Percentiles rank a stretch among this genome's conserved stretches.
Evolutionary conservation across 768 basidiomycete genomes (phyloP).

Genomic region (Trametes cingulata): DNA sequence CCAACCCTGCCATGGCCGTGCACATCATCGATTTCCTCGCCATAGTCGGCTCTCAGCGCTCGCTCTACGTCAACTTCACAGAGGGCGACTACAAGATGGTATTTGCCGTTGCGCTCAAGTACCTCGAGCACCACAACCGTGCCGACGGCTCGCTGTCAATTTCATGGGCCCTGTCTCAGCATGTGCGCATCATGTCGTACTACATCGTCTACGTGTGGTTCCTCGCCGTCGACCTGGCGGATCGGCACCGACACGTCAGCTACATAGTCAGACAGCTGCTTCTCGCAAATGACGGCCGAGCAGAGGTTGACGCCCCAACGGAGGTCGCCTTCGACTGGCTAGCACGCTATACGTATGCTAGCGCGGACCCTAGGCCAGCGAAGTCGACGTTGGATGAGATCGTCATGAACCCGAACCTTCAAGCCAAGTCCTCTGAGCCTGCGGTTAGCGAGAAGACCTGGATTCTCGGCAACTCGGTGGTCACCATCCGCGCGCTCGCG

Average conservation of each 20-base stretch:
- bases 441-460: constrained; percentile 70
- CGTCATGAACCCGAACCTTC: constrained; percentile 57
- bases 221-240: constrained; percentile 78
- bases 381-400: constrained; percentile 77
- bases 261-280: constrained; percentile 87
- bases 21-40: constrained; percentile 92
- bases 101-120: constrained; percentile 91
- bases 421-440: constrained; percentile 37
- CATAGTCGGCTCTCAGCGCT: constrained; percentile 78
- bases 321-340: constrained; percentile 99
- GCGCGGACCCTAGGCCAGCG: constrained; percentile 88
- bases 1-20: constrained; percentile 89
- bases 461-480: constrained; percentile 80
- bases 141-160: constrained; percentile 55
- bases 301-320: constrained; percentile 80
- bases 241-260: constrained; percentile 77
- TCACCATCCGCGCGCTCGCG: constrained; percentile 76
- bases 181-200: constrained; percentile 87
- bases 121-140: constrained; percentile 87
- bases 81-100: constrained; percentile 90
- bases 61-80: constrained; percentile 87
- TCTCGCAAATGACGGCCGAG: constrained; percentile 77
- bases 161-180: constrained; percentile 88
- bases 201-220: constrained; percentile 96
- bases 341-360: constrained; percentile 90